Evolutionary conservation across 1,284 basidiomycete species (phyloP).

Genomic region (Trametes polyzona): DNA sequence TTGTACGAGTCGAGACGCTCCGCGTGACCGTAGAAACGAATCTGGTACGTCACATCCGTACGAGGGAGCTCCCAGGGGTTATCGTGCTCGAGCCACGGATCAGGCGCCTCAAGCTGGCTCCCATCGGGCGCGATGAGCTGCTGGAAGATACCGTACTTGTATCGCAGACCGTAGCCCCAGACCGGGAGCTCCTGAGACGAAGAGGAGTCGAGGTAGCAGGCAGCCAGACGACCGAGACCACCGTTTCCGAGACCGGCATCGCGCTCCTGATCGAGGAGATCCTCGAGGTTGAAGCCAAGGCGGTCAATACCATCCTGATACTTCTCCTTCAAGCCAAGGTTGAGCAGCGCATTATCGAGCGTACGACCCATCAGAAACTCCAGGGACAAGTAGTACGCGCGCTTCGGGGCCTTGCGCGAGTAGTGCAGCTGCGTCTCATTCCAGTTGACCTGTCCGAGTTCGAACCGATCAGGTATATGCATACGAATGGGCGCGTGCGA

Average conservation of each 20-base stretch:
- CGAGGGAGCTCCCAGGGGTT: constrained; percentile 91
- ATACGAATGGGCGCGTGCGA: constrained; percentile 5
- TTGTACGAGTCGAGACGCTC: constrained; percentile 68
- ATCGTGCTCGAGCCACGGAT: constrained; percentile 89
- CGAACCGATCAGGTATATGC: no score
- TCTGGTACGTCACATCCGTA: constrained; percentile 78
- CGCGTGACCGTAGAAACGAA: constrained; percentile 86
- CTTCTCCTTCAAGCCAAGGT: constrained; percentile 79
- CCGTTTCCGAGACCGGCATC: constrained; percentile 91
- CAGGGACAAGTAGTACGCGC: constrained; percentile 89
- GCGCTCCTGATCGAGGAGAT: constrained; percentile 84
- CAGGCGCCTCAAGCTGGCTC: constrained; percentile 86
- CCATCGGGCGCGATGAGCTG: constrained; percentile 87
- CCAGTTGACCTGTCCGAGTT: constrained; percentile 71
- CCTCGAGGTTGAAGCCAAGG: constrained; percentile 88
- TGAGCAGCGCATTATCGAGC: constrained; percentile 79
- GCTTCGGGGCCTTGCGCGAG: constrained; percentile 74
- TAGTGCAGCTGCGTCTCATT: constrained; percentile 75
- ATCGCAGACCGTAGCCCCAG: constrained; percentile 89
- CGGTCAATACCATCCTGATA: constrained; percentile 70
- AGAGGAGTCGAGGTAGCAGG: constrained; percentile 89
- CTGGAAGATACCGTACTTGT: constrained; percentile 94
- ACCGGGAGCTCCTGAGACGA: constrained; percentile 83
- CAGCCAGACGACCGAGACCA: constrained; percentile 89
- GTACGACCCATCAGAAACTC: constrained; percentile 92